Conservation (phyloP, 1,284 basidiomycete genomes). For the Ganoderma resinaceum region DNA sequence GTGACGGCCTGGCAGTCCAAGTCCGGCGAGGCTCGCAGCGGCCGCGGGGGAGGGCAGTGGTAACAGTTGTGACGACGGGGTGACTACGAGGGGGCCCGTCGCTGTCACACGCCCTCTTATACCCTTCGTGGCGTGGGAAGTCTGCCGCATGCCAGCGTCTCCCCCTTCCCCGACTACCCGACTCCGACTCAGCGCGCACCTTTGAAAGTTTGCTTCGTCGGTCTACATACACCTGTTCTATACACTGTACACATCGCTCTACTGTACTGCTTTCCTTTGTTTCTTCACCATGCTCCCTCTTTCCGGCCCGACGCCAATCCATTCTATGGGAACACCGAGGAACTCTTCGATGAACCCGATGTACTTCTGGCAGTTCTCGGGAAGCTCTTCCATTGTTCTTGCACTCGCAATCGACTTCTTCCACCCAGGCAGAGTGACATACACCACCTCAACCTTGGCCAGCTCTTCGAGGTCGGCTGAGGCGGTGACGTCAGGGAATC, state of each 20-base stretch:
- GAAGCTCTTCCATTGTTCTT: slow-evolving; percentile 80
- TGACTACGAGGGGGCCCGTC: slow-evolving; percentile 43
- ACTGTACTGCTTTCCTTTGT: slow-evolving; percentile 27
- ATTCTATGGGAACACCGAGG: slow-evolving; percentile 84
- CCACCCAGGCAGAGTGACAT: slow-evolving; percentile 95
- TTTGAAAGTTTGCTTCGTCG: background rate
- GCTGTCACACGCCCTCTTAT: slow-evolving; percentile 43
- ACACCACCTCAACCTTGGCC: slow-evolving; percentile 85
- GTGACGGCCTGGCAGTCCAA: slow-evolving; percentile 24
- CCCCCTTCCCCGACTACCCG: no score
- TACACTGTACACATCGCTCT: slow-evolving; percentile 24
- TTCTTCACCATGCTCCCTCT: slow-evolving; percentile 80
- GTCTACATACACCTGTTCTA: slow-evolving; percentile 12
- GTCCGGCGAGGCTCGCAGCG: slow-evolving; percentile 12
- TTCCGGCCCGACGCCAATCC: slow-evolving; percentile 91
- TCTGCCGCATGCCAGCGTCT: background rate
- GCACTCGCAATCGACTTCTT: slow-evolving; percentile 77
- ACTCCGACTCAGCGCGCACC: background rate
- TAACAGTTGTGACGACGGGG: slow-evolving; percentile 50
- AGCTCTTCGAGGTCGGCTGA: slow-evolving; percentile 88
- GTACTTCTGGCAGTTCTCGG: slow-evolving; percentile 88
- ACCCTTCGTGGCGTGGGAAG: slow-evolving; percentile 39
- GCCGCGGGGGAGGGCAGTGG: slow-evolving; percentile 22
- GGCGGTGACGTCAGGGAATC: slow-evolving; percentile 18
- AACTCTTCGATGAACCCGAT: slow-evolving; percentile 89